Evolutionary conservation across 1,139 yeast genomes (phyloP).

Genomic region (Blastobotrys serpentis): DNA sequence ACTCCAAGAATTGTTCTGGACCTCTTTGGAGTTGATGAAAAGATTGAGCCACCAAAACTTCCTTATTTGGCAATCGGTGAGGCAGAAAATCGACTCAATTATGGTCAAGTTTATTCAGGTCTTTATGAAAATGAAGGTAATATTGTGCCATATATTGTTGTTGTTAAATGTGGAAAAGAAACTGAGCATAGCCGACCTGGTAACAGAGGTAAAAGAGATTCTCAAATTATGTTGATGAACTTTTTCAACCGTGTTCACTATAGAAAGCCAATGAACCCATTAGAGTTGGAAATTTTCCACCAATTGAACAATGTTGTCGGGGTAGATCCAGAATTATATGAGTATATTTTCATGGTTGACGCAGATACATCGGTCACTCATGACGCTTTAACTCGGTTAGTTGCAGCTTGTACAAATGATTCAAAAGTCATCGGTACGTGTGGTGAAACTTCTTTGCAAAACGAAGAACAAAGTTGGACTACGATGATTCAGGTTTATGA

Average conservation of each 20-base stretch:
- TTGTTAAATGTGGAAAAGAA: slow-evolving; percentile 43
- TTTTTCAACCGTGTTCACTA: slow-evolving; percentile 43
- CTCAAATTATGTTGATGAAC: slow-evolving; percentile 43
- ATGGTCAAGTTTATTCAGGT: slow-evolving; percentile 44
- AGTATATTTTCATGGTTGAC: slow-evolving; percentile 42
- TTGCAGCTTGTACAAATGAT: slow-evolving; percentile 42
- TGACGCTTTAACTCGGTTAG: slow-evolving; percentile 41
- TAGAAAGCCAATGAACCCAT: slow-evolving; percentile 42
- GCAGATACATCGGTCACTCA: slow-evolving; percentile 43
- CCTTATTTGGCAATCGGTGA: slow-evolving; percentile 43
- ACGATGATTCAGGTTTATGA: slow-evolving; percentile 47
- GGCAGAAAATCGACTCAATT: slow-evolving; percentile 41
- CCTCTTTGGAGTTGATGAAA: slow-evolving; percentile 42
- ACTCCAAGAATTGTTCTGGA: slow-evolving; percentile 44
- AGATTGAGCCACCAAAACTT: slow-evolving; percentile 39
- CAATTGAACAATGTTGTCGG: slow-evolving; percentile 45
- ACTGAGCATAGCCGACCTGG: slow-evolving; percentile 41
- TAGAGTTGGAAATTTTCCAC: slow-evolving; percentile 44
- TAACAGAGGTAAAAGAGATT: slow-evolving; percentile 46
- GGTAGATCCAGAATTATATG: slow-evolving; percentile 44
- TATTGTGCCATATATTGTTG: slow-evolving; percentile 42
- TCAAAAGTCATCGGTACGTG: slow-evolving; percentile 43
- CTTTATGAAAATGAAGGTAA: slow-evolving; percentile 43
- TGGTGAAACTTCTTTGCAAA: slow-evolving; percentile 44
- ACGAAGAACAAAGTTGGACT: slow-evolving; percentile 40